Base-by-base conservation (phyloP, 208 protist genomes). In the Crithidia brevicula region DNA sequence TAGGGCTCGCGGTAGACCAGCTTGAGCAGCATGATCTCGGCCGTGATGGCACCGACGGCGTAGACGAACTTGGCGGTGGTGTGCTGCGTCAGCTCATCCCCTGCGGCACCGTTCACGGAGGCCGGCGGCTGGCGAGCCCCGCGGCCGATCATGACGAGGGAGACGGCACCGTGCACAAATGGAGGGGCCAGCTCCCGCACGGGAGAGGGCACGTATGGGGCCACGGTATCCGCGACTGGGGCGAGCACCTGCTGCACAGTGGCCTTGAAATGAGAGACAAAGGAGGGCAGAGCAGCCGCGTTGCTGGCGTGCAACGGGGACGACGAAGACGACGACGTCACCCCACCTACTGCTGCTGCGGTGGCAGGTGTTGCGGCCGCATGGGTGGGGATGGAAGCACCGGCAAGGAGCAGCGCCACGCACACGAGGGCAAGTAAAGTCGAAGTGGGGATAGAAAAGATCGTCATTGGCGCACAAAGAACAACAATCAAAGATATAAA, bases 61-160 rank as follows among this genome's bases (percentile, higher is more conserved):
- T 83, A 85, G 36, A 82, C 59, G n/a, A 89, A 80, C 76, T 93
- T 91, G 5, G 63, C 58, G 4, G 80, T 82, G 0, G 83, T 83
- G 70, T 87, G 59, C 33, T 67, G 53, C 25, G 53, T 36, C 25
- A 77, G 53, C 16, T 61, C 77, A 20, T 79, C 69, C 7, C 67
- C 67, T 4, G 18, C 33, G 5, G 67, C 1, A 27, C 67, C 67
- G 49, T 56, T 65, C 20, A 72, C 67, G 31, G 34, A 30, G 25
- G 50, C 57, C 28, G 25, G 74, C 56, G 36, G 79, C 72, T 28
- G 70, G 43, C 27, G 63, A 13, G 25, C 43, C 45, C 60, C 47
- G 22, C 58, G 61, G 15, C 80, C 77, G 4, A 86, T 60, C 27
- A 79, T 54, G 16, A 81, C 69, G 7, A 86, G 65, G 0, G 82